Percentiles rank a stretch among this genome's conserved stretches.
Evolutionary conservation across 495 filamentous ascomycete species (phyloP).

Genomic region (Hyaloscypha hepaticicola): DNA sequence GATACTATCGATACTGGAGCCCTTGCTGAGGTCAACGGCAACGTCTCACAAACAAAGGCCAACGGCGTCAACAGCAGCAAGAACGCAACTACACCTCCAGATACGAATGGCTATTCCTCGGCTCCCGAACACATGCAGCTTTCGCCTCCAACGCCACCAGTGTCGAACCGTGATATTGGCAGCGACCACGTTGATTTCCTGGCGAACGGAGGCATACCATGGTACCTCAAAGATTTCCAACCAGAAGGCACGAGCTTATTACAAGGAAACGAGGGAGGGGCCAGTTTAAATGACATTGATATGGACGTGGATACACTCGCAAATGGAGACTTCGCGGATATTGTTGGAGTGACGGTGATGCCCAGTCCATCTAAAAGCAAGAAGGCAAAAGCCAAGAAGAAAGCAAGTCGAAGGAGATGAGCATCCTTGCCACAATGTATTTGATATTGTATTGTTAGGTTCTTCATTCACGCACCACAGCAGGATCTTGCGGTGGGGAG

Average conservation of each 20-base stretch:
- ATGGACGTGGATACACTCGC: slow-evolving; percentile 81
- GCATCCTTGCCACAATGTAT: slow-evolving; percentile 12
- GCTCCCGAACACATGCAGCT: slow-evolving; percentile 25
- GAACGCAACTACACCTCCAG: slow-evolving; percentile 46
- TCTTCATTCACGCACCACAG: slow-evolving; percentile 3
- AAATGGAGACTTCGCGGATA: slow-evolving; percentile 4
- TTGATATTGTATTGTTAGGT: slow-evolving; percentile 28
- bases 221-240: slow-evolving; percentile 85
- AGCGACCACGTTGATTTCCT: slow-evolving; percentile 46
- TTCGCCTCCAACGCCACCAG: slow-evolving; percentile 43
- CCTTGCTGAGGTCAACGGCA: slow-evolving; percentile 22
- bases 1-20: slow-evolving; percentile 15
- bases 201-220: slow-evolving; percentile 73
- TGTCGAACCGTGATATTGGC: slow-evolving; percentile 34
- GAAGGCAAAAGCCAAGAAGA: slow-evolving; percentile 32
- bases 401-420: slow-evolving; percentile 11
- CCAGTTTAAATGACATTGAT: slow-evolving; percentile 81
- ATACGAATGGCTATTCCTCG: slow-evolving; percentile 47
- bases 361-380: slow-evolving; percentile 23
- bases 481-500: slow-evolving; percentile 1
- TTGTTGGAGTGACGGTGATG: background rate
- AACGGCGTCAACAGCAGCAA: slow-evolving; percentile 27
- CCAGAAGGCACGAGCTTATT: slow-evolving; percentile 69
- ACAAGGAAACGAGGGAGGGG: slow-evolving; percentile 71
- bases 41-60: slow-evolving; percentile 23